These are phyloP conservation scores for Phytophthora idaei DNA, from an alignment of 352 stramenopile species.

Conservation along the genomic window DNA sequence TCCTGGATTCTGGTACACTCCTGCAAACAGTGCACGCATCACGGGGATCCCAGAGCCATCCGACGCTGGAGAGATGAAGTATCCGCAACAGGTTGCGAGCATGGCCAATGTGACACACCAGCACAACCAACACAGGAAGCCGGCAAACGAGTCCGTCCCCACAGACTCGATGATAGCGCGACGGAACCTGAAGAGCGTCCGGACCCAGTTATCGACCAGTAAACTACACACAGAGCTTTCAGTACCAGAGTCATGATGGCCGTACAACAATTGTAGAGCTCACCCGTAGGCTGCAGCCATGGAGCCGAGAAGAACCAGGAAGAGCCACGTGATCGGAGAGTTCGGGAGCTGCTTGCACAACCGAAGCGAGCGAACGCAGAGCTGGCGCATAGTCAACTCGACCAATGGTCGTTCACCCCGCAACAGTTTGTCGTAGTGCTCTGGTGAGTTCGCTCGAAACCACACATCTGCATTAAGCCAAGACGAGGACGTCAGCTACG, in stretches of 20 bases:
- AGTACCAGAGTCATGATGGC: not conserved
- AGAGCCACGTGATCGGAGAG: constrained; percentile 86
- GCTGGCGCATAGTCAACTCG: constrained; percentile 67
- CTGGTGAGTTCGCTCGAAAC: constrained; percentile 67
- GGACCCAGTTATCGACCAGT: constrained; percentile 77
- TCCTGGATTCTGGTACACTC: constrained; percentile 79
- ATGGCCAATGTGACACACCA: constrained; percentile 66
- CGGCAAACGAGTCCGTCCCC: constrained; percentile 62
- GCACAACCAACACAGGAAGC: constrained; percentile 68
- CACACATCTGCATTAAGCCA: constrained; percentile 61
- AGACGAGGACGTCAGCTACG: not conserved
- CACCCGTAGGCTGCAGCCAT: constrained; percentile 75
- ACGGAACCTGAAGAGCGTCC: constrained; percentile 67
- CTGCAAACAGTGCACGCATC: constrained; percentile 85
- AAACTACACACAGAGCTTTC: constrained; percentile 36
- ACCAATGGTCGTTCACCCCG: constrained; percentile 62
- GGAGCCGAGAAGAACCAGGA: constrained; percentile 64
- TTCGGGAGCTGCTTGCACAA: constrained; percentile 85
- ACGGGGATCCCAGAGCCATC: constrained; percentile 82
- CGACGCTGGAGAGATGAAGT: constrained; percentile 65
- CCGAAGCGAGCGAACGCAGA: constrained; percentile 68
- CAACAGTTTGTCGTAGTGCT: constrained; percentile 76
- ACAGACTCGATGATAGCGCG: constrained; percentile 60
- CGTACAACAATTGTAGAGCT: not conserved
- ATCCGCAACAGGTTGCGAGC: constrained; percentile 61